Base-by-base conservation (phyloP, 1,284 basidiomycete species). In the Ustilago shanxiensis region DNA sequence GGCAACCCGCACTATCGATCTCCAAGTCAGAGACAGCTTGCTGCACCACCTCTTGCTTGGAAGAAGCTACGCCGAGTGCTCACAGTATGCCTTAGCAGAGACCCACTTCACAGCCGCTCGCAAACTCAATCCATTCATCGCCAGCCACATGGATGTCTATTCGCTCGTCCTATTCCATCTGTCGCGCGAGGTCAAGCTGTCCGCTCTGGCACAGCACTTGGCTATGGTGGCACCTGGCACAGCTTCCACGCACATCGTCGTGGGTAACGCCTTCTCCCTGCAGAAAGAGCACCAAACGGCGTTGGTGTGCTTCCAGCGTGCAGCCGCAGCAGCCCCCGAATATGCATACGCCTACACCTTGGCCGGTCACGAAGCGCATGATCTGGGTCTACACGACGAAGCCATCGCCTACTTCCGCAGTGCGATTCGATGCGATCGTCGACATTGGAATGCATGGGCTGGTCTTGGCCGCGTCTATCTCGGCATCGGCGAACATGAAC, bases 391-490 rank as follows among this genome's bases (percentile, higher is more conserved):
- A 57, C 79, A 78, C 18, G 76, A 79, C 31, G 71, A 81, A 20
- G 83, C 81, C 6, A 70, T 83, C 20, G 73, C 77, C 31, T 83
- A 81, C 52, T 86, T 85, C 41, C 71, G 82, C 16, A 67, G 75
- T 37, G 82, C 82, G 22, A 79, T 84, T 44, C 74, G 79, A 16
- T 77, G 79, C 52, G 83, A 85, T 44, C 61, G 68, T 24, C 59
- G 81, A 28, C 84, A 85, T 59, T 86, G 83, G 83, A 86, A 86
- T 51, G 84, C 79, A 1, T 83, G 80, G 66, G 80, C 82, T 11
- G 84, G 83, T 2, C 58, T 86, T 2, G 84, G 82, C 0, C 77
- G 80, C 9, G 75, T 83, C 37, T 82, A 80, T 54, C 45, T 84
- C 39, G 69, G 71, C 11, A 65, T 78, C 11, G 80, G 77, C 11